Percentiles rank a stretch among this genome's conserved stretches.
Evolutionary conservation across 176 grass and related monocot species (phyloP).

Genomic region (Phyllostachys edulis): DNA sequence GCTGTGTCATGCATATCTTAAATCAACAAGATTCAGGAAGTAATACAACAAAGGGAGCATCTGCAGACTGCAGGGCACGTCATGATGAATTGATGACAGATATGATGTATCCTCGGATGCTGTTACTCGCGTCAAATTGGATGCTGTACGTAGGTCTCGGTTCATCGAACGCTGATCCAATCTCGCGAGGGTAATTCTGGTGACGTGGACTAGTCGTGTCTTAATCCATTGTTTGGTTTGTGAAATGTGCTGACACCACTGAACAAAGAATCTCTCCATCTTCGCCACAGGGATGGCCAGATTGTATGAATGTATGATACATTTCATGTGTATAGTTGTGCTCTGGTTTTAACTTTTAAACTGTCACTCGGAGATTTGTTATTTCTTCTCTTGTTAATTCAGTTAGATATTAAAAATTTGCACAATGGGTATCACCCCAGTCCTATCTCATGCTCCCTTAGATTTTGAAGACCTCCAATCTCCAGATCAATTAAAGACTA

Average conservation of each 20-base stretch:
- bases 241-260: not conserved
- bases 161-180: not conserved
- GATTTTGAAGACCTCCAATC: not conserved
- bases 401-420: not conserved
- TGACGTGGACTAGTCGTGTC: not conserved
- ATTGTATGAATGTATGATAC: not conserved
- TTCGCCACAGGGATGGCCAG: not conserved
- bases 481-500: not conserved
- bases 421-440: not conserved
- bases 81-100: not conserved
- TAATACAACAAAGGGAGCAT: not conserved
- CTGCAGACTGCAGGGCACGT: not conserved
- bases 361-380: not conserved
- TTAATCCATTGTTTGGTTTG: not conserved
- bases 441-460: not conserved
- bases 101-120: conserved; percentile 1
- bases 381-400: not conserved
- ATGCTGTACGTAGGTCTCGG: not conserved
- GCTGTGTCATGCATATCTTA: not conserved
- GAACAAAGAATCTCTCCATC: not conserved
- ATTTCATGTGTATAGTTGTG: not conserved
- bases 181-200: not conserved
- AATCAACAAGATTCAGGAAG: not conserved
- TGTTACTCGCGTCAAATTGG: not conserved
- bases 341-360: not conserved